A percentile compares a stretch with the other conserved stretches of the same genome.
phyloP scores from a whole-genome alignment of 495 filamentous ascomycete species.

The Cladorrhinum samala region DNA sequence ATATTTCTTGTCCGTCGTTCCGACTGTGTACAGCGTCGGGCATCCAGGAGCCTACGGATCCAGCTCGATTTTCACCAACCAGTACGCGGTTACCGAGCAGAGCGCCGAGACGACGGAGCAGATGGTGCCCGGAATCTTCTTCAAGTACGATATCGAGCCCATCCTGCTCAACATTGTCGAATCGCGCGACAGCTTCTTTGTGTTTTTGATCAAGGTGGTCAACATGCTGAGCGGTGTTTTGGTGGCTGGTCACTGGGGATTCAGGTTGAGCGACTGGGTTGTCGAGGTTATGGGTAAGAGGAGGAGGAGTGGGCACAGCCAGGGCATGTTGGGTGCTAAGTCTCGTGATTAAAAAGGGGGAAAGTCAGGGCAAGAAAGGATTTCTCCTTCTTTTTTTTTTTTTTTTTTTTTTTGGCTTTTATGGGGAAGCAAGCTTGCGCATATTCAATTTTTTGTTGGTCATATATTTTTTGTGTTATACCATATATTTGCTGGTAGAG shows the following conservation, averaged over 20 bases:
- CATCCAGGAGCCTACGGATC: conserved; percentile 13
- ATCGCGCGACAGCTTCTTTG: conserved; percentile 65
- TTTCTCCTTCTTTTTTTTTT: too few species aligned
- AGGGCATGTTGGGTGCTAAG: conserved; percentile 48
- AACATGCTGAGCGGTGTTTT: conserved; percentile 56
- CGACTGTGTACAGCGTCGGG: conserved; percentile 81
- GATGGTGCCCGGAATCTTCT: conserved; percentile 84
- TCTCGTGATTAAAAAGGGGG: neutral
- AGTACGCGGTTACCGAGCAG: conserved; percentile 94
- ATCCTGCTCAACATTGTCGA: conserved; percentile 82
- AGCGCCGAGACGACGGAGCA: conserved; percentile 60
- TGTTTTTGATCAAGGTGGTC: conserved; percentile 67
- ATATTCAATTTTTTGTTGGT: neutral
- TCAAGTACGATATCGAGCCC: conserved; percentile 99
- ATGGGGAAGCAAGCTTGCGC: too few species aligned
- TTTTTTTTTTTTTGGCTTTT: too few species aligned
- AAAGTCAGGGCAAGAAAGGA: too few species aligned
- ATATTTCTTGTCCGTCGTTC: conserved; percentile 96
- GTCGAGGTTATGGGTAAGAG: conserved; percentile 43
- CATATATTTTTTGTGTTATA: neutral
- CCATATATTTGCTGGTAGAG: neutral
- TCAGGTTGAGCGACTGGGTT: conserved; percentile 47
- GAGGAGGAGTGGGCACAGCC: conserved; percentile 46
- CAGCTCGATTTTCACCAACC: conserved; percentile 79
- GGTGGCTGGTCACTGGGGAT: conserved; percentile 57